Percentiles rank a stretch among this genome's conserved stretches.
These are phyloP conservation scores for Golubevia sp. DNA, from an alignment of 1,284 basidiomycete genomes.

Conservation along the genomic window DNA sequence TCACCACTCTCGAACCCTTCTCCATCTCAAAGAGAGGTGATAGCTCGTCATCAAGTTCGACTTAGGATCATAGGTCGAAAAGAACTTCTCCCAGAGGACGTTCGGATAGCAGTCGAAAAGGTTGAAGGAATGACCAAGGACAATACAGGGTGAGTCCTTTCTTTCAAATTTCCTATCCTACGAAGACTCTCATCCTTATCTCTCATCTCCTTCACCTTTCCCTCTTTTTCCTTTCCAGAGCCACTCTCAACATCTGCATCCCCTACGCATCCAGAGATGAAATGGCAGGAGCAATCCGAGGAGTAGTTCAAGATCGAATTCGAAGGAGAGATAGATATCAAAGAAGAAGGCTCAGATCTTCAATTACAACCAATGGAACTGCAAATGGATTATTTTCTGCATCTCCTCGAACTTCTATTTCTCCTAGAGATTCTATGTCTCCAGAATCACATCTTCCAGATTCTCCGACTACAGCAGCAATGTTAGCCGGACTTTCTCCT, in stretches of 20 bases:
- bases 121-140: conserved; percentile 80
- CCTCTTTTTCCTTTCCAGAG: conserved; percentile 65
- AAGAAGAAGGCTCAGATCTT: too few relatives aligned
- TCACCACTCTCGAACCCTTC: too few relatives aligned
- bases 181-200: not conserved
- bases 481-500: too few relatives aligned
- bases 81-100: conserved; percentile 76
- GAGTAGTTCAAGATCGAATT: too few relatives aligned
- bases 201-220: not conserved
- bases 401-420: too few relatives aligned
- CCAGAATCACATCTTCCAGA: too few relatives aligned
- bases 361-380: too few relatives aligned
- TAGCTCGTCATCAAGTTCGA: conserved; percentile 73
- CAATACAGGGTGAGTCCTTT: conserved; percentile 70
- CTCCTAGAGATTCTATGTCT: too few relatives aligned
- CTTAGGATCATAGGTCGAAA: conserved; percentile 81
- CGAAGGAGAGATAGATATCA: too few relatives aligned
- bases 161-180: not conserved
- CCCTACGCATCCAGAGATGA: conserved; percentile 92
- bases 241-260: conserved; percentile 91
- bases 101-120: conserved; percentile 73
- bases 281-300: conserved; percentile 71
- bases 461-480: too few relatives aligned
- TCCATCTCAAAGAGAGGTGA: conserved; percentile 23
- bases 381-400: too few relatives aligned